phyloP scores from a whole-genome alignment of 306 rosid genomes.

The Phaseolus lunatus region DNA sequence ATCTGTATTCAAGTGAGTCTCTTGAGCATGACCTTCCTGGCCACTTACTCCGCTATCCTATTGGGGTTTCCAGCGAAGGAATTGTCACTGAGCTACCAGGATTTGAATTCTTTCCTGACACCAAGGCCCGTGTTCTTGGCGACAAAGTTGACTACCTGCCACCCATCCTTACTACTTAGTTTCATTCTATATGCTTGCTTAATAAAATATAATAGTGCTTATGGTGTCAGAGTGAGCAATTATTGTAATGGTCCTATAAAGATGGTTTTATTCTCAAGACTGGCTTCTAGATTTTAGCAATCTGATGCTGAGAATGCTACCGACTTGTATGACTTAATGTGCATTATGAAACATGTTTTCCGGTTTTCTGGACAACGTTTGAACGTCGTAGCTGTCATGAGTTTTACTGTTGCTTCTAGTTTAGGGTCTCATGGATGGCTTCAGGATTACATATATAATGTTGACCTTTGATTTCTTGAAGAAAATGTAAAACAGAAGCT shows the following conservation, averaged over 20 bases:
- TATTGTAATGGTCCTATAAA: not conserved
- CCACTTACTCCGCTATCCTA: conserved; percentile 68
- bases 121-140: conserved; percentile 69
- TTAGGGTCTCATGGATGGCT: not conserved
- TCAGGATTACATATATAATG: not conserved
- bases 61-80: conserved; percentile 59
- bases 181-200: conserved; percentile 37
- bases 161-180: conserved; percentile 74
- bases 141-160: conserved; percentile 66
- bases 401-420: not conserved
- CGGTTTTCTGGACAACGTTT: not conserved
- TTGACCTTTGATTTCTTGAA: not conserved
- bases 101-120: conserved; percentile 71
- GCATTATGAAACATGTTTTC: not conserved
- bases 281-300: conserved; percentile 7
- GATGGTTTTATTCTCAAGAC: not conserved
- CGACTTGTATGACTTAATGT: not conserved
- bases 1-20: conserved; percentile 58
- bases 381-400: not conserved
- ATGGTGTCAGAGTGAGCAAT: conserved; percentile 16
- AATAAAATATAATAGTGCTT: conserved; percentile 23
- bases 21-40: conserved; percentile 68
- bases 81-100: conserved; percentile 56
- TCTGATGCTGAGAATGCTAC: not conserved
- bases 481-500: not conserved